Base-by-base conservation (phyloP, 2,329 filamentous ascomycete genomes). In the Fusarium mundagurra region DNA sequence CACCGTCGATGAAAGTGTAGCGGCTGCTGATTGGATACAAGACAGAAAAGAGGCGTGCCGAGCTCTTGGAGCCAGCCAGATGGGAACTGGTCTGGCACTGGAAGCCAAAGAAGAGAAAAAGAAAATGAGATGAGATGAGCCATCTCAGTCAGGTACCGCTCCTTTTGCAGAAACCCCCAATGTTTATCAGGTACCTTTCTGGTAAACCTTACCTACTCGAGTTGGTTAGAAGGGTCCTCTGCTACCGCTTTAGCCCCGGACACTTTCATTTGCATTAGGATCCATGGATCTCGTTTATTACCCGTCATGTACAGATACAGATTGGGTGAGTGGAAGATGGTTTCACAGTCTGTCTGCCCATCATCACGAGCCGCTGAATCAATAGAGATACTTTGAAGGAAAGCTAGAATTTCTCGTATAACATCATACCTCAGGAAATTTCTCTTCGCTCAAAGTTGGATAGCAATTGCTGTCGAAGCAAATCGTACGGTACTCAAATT, bases 91-190 rank as follows among this genome's bases (percentile, higher is more conserved):
- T 66, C 36, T 67, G 61, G 29, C 57, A 51, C 64, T 68, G 67
- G 67, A 71, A 70, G 67, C 67, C 53, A 70, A 71, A 54, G 61
- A 70, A 70, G 67, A 66, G 53, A 50, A 70, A 71, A 71, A 60
- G 67, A 70, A 71, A 70, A 54, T 55, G 58, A 76, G 63, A 73
- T 72, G 63, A 72, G 59, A 65, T 66, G 60, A 61, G 29, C 53
- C 48, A 68, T 50, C 65, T 64, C 33, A 66, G 63, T 64, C 65
- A 67, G 61, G 58, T 71, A 73, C 71, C 50, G 24, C 24, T 44
- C 27, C 20, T 33, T 68, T 61, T 34, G 67, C 54, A 38, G 71
- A 14, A 27, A 58, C 18, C 48, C 41, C 45, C 50, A 36, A 10
- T 55, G 18, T 54, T 34, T 27, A 34, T 22, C 67, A 50, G 44